A percentile compares a stretch with the other conserved stretches of the same genome.
These are phyloP conservation scores for Boletus huronensis DNA, from an alignment of 768 basidiomycete species.

Conservation along the genomic window DNA sequence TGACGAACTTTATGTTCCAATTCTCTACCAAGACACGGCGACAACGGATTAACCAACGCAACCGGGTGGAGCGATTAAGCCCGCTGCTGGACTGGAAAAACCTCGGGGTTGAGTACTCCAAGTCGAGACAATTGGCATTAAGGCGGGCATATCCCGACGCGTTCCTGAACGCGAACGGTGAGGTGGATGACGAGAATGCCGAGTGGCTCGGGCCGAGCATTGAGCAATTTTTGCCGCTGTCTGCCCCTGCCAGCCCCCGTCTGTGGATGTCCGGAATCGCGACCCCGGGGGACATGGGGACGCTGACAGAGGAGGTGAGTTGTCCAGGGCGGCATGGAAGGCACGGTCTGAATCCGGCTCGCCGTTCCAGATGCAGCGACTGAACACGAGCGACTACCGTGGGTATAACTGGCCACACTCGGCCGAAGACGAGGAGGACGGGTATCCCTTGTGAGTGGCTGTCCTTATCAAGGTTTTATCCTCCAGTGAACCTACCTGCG, in stretches of 20 bases:
- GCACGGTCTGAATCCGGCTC: neutral
- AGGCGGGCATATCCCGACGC: constrained; percentile 94
- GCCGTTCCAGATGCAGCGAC: constrained; percentile 67
- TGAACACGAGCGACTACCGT: constrained; percentile 84
- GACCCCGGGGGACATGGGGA: constrained; percentile 93
- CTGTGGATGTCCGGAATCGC: constrained; percentile 69
- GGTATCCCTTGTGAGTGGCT: constrained; percentile 76
- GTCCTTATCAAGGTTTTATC: constrained; percentile 13
- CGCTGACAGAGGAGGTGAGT: constrained; percentile 77
- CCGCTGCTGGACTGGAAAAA: constrained; percentile 99
- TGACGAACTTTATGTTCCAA: constrained; percentile 69
- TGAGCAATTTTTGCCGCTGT: constrained; percentile 65
- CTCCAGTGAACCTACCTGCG: neutral
- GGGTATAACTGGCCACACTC: constrained; percentile 52
- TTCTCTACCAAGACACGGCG: constrained; percentile 86
- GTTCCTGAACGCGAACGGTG: constrained; percentile 63
- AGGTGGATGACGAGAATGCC: constrained; percentile 44
- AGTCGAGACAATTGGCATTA: constrained; percentile 88
- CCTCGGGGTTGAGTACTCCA: constrained; percentile 94
- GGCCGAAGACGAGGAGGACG: constrained; percentile 82
- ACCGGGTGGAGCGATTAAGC: constrained; percentile 90
- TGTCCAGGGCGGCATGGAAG: neutral
- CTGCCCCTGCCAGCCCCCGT: constrained; percentile 85
- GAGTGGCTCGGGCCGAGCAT: constrained; percentile 48
- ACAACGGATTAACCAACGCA: constrained; percentile 97